Evolutionary conservation across 1,284 basidiomycete genomes (phyloP).

Genomic region (Lentinula novae-zelandiae): DNA sequence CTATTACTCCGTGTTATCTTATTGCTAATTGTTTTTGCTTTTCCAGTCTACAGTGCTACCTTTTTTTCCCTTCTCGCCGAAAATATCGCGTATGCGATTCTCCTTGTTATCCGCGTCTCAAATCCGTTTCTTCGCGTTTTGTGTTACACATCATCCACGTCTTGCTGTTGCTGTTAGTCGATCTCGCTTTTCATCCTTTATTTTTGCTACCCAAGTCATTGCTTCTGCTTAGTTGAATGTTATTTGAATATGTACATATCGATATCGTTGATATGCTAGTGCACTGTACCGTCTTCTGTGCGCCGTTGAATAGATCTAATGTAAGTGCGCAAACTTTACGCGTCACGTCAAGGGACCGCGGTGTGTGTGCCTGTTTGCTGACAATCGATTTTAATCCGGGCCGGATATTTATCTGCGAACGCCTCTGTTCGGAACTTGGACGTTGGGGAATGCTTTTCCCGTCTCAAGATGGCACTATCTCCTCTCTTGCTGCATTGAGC

Average conservation of each 20-base stretch:
- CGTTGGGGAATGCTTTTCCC: conserved; percentile 31
- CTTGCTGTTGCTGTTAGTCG: not conserved
- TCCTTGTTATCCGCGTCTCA: not conserved
- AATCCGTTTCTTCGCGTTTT: not conserved
- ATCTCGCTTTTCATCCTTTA: not conserved
- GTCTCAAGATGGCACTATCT: conserved; percentile 32
- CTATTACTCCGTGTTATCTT: conserved; percentile 17
- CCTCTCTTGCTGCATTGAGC: conserved; percentile 60
- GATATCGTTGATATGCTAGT: too few species aligned
- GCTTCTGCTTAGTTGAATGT: not conserved
- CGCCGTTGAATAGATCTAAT: too few species aligned
- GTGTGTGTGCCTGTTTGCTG: not conserved
- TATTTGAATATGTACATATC: not conserved
- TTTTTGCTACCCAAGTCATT: not conserved
- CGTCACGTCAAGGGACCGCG: not conserved
- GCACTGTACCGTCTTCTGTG: too few species aligned
- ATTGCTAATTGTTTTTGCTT: conserved; percentile 15
- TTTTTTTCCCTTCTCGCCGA: not conserved
- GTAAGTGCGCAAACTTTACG: not conserved
- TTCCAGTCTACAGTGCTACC: not conserved
- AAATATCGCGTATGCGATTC: not conserved
- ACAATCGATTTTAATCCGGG: not conserved
- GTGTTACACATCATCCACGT: not conserved
- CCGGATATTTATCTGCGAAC: not conserved
- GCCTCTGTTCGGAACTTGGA: not conserved